Conservation (phyloP, 1,139 yeast genomes). For the Lodderomyces oxycetoniae region DNA sequence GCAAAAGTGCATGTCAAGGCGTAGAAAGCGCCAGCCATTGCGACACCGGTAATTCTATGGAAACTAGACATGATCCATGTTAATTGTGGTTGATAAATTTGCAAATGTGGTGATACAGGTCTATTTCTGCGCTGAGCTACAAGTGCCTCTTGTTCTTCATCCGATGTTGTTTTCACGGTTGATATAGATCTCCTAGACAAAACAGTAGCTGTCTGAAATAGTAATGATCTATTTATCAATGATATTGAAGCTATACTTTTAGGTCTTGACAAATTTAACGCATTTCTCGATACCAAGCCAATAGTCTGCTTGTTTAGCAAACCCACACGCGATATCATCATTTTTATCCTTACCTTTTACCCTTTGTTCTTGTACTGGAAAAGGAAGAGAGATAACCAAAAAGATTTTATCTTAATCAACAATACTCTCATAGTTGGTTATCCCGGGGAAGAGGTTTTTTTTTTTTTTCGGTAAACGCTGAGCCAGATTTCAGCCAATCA, state of each 20-base stretch:
- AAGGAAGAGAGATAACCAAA: too few species aligned
- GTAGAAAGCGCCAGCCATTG: conserved; percentile 74
- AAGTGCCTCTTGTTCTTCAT: conserved; percentile 64
- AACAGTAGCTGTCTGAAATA: too few species aligned
- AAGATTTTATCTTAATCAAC: too few species aligned
- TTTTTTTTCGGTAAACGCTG: too few species aligned
- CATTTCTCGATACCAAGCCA: conserved; percentile 2
- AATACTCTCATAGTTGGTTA: too few species aligned
- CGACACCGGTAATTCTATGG: conserved; percentile 88
- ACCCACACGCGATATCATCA: conserved; percentile 17
- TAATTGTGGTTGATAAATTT: conserved; percentile 85
- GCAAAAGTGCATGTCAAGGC: conserved; percentile 75
- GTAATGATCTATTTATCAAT: too few species aligned
- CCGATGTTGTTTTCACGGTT: conserved; percentile 58
- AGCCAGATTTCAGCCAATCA: too few species aligned
- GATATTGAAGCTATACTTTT: neutral
- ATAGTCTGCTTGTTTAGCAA: conserved; percentile 13
- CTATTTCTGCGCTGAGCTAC: conserved; percentile 80
- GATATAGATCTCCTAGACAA: conserved; percentile 22
- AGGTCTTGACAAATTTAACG: neutral
- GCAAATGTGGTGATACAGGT: conserved; percentile 88
- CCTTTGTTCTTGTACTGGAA: too few species aligned
- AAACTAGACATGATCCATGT: conserved; percentile 75
- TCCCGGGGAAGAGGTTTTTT: too few species aligned
- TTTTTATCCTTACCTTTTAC: too few species aligned